Evolutionary conservation across 495 filamentous ascomycete species (phyloP).

Genomic region (Lichina pygmaea): DNA sequence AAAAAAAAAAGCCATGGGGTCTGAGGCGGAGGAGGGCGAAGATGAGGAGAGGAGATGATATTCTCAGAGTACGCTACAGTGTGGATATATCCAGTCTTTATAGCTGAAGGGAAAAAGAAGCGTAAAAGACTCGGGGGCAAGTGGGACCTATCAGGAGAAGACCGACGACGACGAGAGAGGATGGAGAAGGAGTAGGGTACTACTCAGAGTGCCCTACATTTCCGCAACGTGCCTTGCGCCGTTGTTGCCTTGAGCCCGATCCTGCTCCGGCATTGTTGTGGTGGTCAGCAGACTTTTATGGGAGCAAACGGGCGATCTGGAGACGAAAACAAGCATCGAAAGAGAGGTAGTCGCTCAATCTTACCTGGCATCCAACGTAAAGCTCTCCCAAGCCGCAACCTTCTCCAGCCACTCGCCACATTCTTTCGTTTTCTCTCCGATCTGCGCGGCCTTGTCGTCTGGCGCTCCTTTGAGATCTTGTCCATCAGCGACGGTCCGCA

Average conservation of each 20-base stretch:
- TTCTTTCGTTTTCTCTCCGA: constrained; percentile 24
- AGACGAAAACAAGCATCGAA: constrained; percentile 1
- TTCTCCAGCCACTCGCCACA: constrained; percentile 52
- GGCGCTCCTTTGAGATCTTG: background rate
- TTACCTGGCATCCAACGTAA: constrained; percentile 55
- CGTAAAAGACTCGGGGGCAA: too few species aligned
- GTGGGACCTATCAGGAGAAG: too few species aligned
- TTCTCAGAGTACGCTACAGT: too few species aligned
- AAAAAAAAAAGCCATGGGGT: too few species aligned
- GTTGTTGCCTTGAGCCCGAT: constrained; percentile 4
- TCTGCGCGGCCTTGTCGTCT: constrained; percentile 1
- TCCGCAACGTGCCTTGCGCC: constrained; percentile 3
- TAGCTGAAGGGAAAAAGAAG: too few species aligned
- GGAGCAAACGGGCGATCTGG: background rate
- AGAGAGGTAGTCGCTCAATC: constrained; percentile 4
- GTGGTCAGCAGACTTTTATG: background rate
- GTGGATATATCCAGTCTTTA: too few species aligned
- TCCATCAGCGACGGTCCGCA: constrained; percentile 4
- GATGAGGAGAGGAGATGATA: too few species aligned
- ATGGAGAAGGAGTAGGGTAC: too few species aligned
- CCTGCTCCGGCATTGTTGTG: background rate
- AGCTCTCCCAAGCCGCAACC: constrained; percentile 60
- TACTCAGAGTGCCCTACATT: background rate
- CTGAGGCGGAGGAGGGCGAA: too few species aligned
- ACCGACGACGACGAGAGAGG: too few species aligned